Evolutionary conservation across 2,329 filamentous ascomycete species (phyloP).

Genomic region (Paecilomyces variotii): DNA sequence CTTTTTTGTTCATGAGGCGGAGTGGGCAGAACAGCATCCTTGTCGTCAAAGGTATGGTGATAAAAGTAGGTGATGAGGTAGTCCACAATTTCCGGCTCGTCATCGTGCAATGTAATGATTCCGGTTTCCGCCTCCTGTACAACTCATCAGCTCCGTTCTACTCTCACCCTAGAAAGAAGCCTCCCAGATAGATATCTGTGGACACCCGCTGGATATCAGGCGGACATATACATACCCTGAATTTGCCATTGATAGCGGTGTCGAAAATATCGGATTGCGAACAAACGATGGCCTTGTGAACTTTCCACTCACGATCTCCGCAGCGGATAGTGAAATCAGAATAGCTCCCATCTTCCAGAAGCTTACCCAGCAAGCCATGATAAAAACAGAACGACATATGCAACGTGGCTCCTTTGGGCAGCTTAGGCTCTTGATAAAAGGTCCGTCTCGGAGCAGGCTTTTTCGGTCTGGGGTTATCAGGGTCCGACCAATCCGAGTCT

Average conservation of each 20-base stretch:
- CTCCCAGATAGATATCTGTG: not conserved
- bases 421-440: not conserved
- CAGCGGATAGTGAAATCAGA: conserved; percentile 8
- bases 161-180: not conserved
- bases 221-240: conserved; percentile 5
- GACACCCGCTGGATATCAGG: not conserved
- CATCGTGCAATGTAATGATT: conserved; percentile 6
- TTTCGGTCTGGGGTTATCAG: not conserved
- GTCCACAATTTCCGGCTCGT: conserved; percentile 10
- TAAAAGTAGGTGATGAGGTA: conserved; percentile 8
- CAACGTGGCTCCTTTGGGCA: not conserved
- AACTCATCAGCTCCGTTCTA: not conserved
- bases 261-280: conserved; percentile 9
- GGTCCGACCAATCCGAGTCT: not conserved
- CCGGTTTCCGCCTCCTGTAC: conserved; percentile 6
- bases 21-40: not conserved
- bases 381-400: conserved; percentile 1
- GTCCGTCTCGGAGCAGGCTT: not conserved
- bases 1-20: conserved; percentile 1
- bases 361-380: conserved; percentile 3
- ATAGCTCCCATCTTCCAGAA: conserved; percentile 6
- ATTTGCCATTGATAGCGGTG: conserved; percentile 8
- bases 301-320: conserved; percentile 6
- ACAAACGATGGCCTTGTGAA: conserved; percentile 10
- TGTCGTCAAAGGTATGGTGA: conserved; percentile 6